These are phyloP conservation scores for Geosmithia flava DNA, from an alignment of 2,329 filamentous ascomycete genomes.

Conservation along the genomic window DNA sequence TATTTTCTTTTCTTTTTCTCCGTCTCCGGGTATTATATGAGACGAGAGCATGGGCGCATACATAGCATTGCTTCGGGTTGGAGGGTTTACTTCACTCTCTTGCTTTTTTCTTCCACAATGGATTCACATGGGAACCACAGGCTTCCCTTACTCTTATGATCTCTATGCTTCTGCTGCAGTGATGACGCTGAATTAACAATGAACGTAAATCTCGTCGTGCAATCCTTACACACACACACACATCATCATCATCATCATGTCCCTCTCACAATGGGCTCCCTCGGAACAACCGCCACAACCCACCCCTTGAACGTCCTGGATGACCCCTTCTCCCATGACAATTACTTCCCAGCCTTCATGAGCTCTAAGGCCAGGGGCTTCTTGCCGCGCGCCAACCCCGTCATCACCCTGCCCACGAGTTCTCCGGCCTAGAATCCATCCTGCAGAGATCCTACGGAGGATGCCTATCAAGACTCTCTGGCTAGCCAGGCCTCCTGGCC, in stretches of 20 bases:
- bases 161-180: too few species aligned
- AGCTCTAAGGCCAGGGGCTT: constrained; percentile 66
- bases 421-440: constrained; percentile 59
- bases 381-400: constrained; percentile 53
- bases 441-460: too few species aligned
- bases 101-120: too few species aligned
- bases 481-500: constrained; percentile 66
- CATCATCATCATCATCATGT: too few species aligned
- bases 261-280: constrained; percentile 26
- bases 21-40: background rate
- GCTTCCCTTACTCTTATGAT: too few species aligned
- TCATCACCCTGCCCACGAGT: constrained; percentile 58
- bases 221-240: background rate
- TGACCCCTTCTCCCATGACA: constrained; percentile 45
- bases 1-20: background rate
- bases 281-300: constrained; percentile 10
- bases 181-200: too few species aligned
- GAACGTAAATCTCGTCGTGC: too few species aligned
- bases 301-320: constrained; percentile 41
- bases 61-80: background rate
- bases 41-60: background rate
- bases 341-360: constrained; percentile 60
- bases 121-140: too few species aligned
- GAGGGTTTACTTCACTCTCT: too few species aligned
- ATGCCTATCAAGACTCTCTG: constrained; percentile 73